Conservation (phyloP, 2,329 filamentous ascomycete genomes). For the Colletotrichum melonis region DNA sequence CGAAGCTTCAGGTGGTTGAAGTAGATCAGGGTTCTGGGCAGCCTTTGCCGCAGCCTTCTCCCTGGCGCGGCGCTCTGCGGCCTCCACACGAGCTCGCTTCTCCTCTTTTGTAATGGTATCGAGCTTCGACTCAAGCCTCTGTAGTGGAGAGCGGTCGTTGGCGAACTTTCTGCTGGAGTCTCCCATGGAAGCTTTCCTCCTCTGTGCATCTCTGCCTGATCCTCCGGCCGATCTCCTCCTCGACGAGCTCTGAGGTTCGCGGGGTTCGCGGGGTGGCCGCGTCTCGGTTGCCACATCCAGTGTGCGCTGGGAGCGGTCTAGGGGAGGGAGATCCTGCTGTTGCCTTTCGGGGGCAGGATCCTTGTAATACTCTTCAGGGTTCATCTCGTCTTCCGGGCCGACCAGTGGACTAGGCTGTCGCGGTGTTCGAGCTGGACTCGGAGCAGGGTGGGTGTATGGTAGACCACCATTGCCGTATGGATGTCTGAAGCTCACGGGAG, state of each 20-base stretch:
- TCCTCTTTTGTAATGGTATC: slow-evolving; percentile 96
- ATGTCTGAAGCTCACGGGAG: slow-evolving; percentile 67
- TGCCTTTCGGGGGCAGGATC: slow-evolving; percentile 24
- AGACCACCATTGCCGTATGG: slow-evolving; percentile 54
- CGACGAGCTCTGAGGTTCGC: slow-evolving; percentile 8
- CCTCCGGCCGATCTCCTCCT: slow-evolving; percentile 27
- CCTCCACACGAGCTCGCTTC: slow-evolving; percentile 85
- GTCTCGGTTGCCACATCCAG: slow-evolving; percentile 41
- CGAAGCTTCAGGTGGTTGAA: slow-evolving; percentile 40
- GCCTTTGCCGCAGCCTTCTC: slow-evolving; percentile 62
- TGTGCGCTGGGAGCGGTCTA: slow-evolving; percentile 43
- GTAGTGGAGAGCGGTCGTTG: slow-evolving; percentile 87
- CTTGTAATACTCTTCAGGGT: slow-evolving; percentile 48
- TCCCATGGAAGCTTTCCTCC: slow-evolving; percentile 51
- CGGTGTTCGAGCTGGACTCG: slow-evolving; percentile 44
- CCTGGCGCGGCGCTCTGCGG: slow-evolving; percentile 80
- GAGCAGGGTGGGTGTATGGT: slow-evolving; percentile 40
- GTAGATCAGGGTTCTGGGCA: slow-evolving; percentile 42
- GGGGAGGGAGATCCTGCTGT: slow-evolving; percentile 39
- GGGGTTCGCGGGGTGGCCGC: background rate
- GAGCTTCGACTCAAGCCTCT: slow-evolving; percentile 91
- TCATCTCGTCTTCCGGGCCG: slow-evolving; percentile 41
- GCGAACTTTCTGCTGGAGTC: slow-evolving; percentile 72
- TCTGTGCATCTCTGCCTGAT: slow-evolving; percentile 26
- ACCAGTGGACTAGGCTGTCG: slow-evolving; percentile 38